These are phyloP conservation scores for Monoraphidium neglectum DNA, from an alignment of 139 green algal genomes.

Conservation along the genomic window DNA sequence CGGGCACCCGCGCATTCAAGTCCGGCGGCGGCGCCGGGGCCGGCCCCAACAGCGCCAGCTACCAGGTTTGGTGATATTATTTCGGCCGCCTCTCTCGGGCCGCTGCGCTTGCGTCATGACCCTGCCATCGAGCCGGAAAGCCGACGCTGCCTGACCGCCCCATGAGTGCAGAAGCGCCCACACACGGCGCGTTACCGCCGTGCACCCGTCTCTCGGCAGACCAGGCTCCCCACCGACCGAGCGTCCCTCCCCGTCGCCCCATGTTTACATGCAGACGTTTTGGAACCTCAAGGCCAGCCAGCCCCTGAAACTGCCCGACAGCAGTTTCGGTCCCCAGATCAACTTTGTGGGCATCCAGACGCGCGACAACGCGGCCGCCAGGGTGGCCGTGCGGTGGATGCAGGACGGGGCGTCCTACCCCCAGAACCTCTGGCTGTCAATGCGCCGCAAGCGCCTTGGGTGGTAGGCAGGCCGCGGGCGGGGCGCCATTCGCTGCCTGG, in stretches of 20 bases:
- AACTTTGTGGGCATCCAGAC: slow-evolving; percentile 10
- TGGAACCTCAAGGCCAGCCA: slow-evolving; percentile 10
- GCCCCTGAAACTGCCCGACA: slow-evolving; percentile 1
- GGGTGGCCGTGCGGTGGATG: background rate
- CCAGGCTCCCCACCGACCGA: no score
- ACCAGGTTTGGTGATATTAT: no score
- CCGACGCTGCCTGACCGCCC: no score
- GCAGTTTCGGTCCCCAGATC: background rate
- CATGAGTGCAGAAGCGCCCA: no score
- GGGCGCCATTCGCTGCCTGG: no score
- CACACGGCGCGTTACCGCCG: no score
- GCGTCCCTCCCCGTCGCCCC: no score
- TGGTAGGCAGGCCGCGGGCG: no score
- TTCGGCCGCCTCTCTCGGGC: no score
- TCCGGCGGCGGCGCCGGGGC: background rate
- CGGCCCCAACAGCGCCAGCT: background rate
- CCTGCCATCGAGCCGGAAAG: no score
- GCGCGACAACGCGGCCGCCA: background rate
- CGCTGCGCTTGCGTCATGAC: no score
- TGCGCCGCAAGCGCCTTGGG: background rate
- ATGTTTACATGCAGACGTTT: slow-evolving; percentile 5
- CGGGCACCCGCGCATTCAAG: slow-evolving; percentile 1
- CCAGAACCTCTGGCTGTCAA: background rate
- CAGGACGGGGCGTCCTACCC: background rate
- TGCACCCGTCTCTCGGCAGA: no score